Evolutionary conservation across 768 basidiomycete genomes (phyloP).

Genomic region (Panaeolus papilionaceus): DNA sequence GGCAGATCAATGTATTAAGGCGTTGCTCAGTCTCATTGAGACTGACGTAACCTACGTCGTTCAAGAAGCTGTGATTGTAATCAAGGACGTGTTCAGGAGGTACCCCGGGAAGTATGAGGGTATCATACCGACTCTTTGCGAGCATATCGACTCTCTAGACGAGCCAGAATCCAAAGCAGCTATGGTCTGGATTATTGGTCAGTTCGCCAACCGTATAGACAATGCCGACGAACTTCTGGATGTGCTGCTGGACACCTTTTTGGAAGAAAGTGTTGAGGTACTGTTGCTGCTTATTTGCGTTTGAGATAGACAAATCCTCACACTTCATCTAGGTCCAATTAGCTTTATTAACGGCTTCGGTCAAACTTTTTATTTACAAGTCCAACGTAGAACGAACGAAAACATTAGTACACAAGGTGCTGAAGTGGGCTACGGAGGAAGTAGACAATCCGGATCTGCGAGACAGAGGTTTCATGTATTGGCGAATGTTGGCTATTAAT

Average conservation of each 20-base stretch:
- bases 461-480: slow-evolving; percentile 99
- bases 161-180: slow-evolving; percentile 97
- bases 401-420: slow-evolving; percentile 89
- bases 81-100: slow-evolving; percentile 96
- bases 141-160: slow-evolving; percentile 89
- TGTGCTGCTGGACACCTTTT: slow-evolving; percentile 85
- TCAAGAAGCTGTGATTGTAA: slow-evolving; percentile 97
- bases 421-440: slow-evolving; percentile 97
- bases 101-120: slow-evolving; percentile 98
- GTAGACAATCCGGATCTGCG: slow-evolving; percentile 98
- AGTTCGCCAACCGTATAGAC: slow-evolving; percentile 94
- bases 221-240: slow-evolving; percentile 96
- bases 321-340: slow-evolving; percentile 82
- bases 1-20: slow-evolving; percentile 89
- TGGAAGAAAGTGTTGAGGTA: slow-evolving; percentile 95
- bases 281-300: neutral
- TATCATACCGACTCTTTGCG: slow-evolving; percentile 92
- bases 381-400: slow-evolving; percentile 83
- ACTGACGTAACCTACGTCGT: slow-evolving; percentile 96
- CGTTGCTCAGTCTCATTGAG: slow-evolving; percentile 84
- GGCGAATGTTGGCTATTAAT: slow-evolving; percentile 95
- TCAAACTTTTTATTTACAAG: slow-evolving; percentile 96
- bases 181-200: slow-evolving; percentile 98
- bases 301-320: neutral
- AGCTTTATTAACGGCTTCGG: slow-evolving; percentile 90